Percentiles rank a stretch among this genome's conserved stretches.
Evolutionary conservation across 495 filamentous ascomycete genomes (phyloP).

Genomic region (Hypoxylon cercidicola): DNA sequence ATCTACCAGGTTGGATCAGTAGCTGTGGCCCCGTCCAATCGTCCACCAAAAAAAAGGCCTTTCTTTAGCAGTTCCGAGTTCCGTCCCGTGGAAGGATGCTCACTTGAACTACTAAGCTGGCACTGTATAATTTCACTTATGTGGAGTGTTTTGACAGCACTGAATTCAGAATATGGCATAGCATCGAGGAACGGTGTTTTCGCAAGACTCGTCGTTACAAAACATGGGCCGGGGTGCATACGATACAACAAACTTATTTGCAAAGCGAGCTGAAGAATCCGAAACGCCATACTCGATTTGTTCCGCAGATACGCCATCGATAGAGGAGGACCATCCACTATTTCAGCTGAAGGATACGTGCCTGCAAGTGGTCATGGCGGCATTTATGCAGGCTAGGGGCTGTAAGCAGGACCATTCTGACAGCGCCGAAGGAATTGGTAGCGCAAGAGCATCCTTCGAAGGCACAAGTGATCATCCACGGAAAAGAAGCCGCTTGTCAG

Average conservation of each 20-base stretch:
- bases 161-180: slow-evolving; percentile 17
- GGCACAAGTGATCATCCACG: slow-evolving; percentile 18
- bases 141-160: slow-evolving; percentile 15
- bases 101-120: neutral
- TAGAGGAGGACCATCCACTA: slow-evolving; percentile 36
- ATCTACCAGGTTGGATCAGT: neutral
- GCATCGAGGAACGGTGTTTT: slow-evolving; percentile 3
- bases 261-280: slow-evolving; percentile 12
- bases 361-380: slow-evolving; percentile 35
- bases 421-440: slow-evolving; percentile 12
- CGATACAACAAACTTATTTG: slow-evolving; percentile 31
- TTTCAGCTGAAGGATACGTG: slow-evolving; percentile 35
- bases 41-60: slow-evolving; percentile 2
- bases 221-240: slow-evolving; percentile 41
- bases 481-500: slow-evolving; percentile 28
- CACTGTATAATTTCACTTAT: neutral
- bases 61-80: neutral
- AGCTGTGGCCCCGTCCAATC: neutral
- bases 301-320: slow-evolving; percentile 35
- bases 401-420: slow-evolving; percentile 20
- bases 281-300: slow-evolving; percentile 37
- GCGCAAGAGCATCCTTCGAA: slow-evolving; percentile 13
- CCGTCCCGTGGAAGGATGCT: neutral
- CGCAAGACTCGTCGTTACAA: slow-evolving; percentile 18
- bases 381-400: slow-evolving; percentile 22